A percentile compares a stretch with the other conserved stretches of the same genome.
phyloP scores from a whole-genome alignment of 176 grass and related monocot species.

The Triticum urartu region DNA sequence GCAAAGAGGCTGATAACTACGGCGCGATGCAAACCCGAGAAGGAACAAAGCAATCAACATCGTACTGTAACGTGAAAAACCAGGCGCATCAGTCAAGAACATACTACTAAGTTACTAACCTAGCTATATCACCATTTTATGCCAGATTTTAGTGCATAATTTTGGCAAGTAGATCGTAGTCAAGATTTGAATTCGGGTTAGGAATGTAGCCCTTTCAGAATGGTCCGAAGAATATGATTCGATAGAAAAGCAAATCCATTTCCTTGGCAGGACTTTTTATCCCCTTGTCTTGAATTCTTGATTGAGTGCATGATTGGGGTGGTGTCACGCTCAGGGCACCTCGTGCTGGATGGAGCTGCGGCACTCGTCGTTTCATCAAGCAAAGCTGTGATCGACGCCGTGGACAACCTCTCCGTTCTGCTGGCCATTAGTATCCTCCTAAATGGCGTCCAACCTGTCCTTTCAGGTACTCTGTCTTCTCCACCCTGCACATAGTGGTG shows the following conservation, averaged over 20 bases:
- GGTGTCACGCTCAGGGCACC: not conserved
- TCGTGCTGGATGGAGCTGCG: not conserved
- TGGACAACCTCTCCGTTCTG: slow-evolving; percentile 32
- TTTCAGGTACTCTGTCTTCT: slow-evolving; percentile 23
- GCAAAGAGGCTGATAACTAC: not conserved
- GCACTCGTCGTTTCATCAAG: slow-evolving; percentile 23
- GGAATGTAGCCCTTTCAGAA: slow-evolving; percentile 1
- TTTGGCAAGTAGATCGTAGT: not conserved
- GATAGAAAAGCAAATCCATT: slow-evolving; percentile 16
- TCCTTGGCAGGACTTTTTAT: slow-evolving; percentile 2
- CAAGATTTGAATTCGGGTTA: not conserved
- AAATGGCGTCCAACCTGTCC: slow-evolving; percentile 46
- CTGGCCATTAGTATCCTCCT: slow-evolving; percentile 38
- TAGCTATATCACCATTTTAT: not conserved
- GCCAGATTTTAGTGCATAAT: not conserved
- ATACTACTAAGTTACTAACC: not conserved
- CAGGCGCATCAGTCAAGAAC: not conserved
- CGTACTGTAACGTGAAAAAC: not conserved
- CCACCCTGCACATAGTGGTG: not conserved
- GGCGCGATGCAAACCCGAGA: not conserved
- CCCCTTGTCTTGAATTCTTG: not conserved
- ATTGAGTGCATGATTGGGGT: slow-evolving; percentile 7
- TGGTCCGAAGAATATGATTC: slow-evolving; percentile 7
- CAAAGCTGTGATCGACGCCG: slow-evolving; percentile 2
- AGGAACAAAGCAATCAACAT: not conserved